These are phyloP conservation scores for Carex cristatella DNA, from an alignment of 176 grass and related monocot species.

Conservation along the genomic window DNA sequence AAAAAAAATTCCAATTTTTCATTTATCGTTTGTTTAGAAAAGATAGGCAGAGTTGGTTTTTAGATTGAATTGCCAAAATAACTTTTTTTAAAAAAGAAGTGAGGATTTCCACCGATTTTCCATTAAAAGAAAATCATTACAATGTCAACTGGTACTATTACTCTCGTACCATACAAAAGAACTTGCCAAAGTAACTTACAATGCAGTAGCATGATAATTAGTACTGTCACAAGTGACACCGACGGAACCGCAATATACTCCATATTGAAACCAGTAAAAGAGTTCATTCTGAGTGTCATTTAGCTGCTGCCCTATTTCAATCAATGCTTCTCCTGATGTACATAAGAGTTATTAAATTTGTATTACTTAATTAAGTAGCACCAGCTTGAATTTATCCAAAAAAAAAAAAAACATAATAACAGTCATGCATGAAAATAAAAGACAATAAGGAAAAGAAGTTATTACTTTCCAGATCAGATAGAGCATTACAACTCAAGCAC, in stretches of 20 bases:
- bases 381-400: neutral
- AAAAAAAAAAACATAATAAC: neutral
- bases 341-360: neutral
- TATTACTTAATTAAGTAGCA: neutral
- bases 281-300: neutral
- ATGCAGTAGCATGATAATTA: neutral
- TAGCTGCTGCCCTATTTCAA: neutral
- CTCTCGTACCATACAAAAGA: too few species aligned
- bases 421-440: neutral
- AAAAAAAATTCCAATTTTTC: neutral
- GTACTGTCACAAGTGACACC: slow-evolving; percentile 3
- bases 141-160: too few species aligned
- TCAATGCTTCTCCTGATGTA: neutral
- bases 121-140: too few species aligned
- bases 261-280: neutral
- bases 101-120: too few species aligned
- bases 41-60: neutral
- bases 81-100: too few species aligned
- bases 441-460: neutral
- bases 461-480: slow-evolving; percentile 15
- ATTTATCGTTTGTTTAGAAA: too few species aligned
- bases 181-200: slow-evolving; percentile 11
- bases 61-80: neutral
- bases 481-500: slow-evolving; percentile 14
- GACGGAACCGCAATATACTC: neutral